Base-by-base conservation (phyloP, 108 stramenopile genomes). In the Cyclostephanos invisitatus region DNA sequence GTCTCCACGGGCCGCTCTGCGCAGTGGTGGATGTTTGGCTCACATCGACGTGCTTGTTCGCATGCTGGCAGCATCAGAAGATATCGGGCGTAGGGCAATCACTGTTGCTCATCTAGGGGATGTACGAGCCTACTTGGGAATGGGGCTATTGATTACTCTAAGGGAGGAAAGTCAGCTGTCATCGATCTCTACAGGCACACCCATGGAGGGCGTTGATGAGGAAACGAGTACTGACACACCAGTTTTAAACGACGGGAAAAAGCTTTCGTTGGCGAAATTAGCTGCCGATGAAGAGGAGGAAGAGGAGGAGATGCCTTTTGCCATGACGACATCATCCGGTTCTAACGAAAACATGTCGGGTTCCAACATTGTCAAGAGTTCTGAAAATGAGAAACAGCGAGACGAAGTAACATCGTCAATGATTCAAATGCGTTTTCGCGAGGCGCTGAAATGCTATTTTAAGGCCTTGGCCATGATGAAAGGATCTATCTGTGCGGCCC, bases 41-140 rank as follows among this genome's bases (percentile, higher is more conserved):
- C 81, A 91, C n/a, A 82, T 91, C 38, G 87, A 83, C 14, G 69
- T 66, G 21, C 84, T 84, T 21, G 87, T 74, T 29, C 85, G 89
- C 48, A 88, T 92, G 86, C 65, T 96, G 38, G 77, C 91, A 10
- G 88, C 92, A 5, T 85, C 92, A 2, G 94, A 96, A 75, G 94
- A 96, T 72, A 81, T 96, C 38, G 94, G 92, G 5, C 86, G 94
- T 44, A 75, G 94, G 49, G 90, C 91, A 10, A 86, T 96, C 22
- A 89, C 87, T 58, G 90, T 96, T 15, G 94, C 94, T 17, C 91
- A 96, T 75, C 66, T 96, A 24, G 94, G 94, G 18, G 94, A 96
- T 70, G 77, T 76, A 9, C 73, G 92, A 50, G 91, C 94, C 0
- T 93, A 88, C 58, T 46, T 91, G 54, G 94, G 90, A 28, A 91